phyloP scores from a whole-genome alignment of 2,329 filamentous ascomycete species.

The Orbilia blumenaviensis region DNA sequence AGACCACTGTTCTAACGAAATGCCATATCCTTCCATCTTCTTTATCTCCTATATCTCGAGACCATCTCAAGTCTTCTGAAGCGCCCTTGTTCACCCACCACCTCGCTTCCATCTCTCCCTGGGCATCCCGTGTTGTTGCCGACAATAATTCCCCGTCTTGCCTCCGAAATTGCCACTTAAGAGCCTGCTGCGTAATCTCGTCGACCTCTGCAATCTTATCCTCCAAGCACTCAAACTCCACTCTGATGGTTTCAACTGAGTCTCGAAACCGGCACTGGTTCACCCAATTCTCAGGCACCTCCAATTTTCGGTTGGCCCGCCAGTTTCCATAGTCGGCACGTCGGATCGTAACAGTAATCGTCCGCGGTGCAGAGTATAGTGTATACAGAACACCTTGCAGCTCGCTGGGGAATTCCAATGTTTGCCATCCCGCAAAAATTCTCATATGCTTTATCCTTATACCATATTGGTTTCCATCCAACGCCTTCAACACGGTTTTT shows the following conservation, averaged over 20 bases:
- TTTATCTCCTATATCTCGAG: background rate
- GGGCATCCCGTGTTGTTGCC: background rate
- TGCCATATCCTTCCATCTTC: background rate
- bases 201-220: slow-evolving; percentile 64
- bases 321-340: slow-evolving; percentile 66
- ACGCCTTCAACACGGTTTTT: slow-evolving; percentile 15
- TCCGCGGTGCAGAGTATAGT: slow-evolving; percentile 59
- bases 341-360: slow-evolving; percentile 64
- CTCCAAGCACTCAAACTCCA: slow-evolving; percentile 65
- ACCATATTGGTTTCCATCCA: slow-evolving; percentile 51
- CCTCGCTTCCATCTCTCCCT: background rate
- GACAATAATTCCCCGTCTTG: background rate
- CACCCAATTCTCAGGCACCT: slow-evolving; percentile 62
- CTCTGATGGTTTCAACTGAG: slow-evolving; percentile 61
- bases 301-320: slow-evolving; percentile 61
- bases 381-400: slow-evolving; percentile 58
- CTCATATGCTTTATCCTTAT: slow-evolving; percentile 59
- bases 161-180: slow-evolving; percentile 46
- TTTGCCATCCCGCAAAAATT: slow-evolving; percentile 63
- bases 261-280: slow-evolving; percentile 59
- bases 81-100: background rate
- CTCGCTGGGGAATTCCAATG: slow-evolving; percentile 58
- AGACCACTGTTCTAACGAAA: background rate
- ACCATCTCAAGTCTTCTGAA: background rate
- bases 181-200: slow-evolving; percentile 62